Evolutionary conservation across 208 protist genomes (phyloP), one percentile per base, ranked within the genome.

Genomic region (Trypanosoma boissoni): DNA sequence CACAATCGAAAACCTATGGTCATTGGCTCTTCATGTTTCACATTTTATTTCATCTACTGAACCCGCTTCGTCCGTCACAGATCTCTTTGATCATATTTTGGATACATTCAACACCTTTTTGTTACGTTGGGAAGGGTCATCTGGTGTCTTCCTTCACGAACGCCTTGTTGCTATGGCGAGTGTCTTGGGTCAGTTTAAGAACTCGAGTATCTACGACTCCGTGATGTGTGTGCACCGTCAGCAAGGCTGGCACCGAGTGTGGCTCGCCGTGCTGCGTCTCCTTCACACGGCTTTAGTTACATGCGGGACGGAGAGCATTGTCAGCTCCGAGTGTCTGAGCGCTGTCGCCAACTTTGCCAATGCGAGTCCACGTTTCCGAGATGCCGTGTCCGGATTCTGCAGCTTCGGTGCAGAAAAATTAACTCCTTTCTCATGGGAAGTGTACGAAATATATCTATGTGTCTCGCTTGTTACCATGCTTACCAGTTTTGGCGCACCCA

Each of bases 211-310:
- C 14, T 83, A 72, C 55, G 78, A 88, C 29, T 21, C 50, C 18
- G 39, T 62, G 8, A 10, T 39, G 16, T 66, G 79, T 23, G 26
- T 53, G 2, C 70, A 85, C 50, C 43, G 39, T 20, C 73, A 64
- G 16, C 74, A 82, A 24, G 42, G 64, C 5, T 91, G 76, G 83
- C 80, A 81, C 49, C 48, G 56, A 2, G 77, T 68, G 62, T 91
- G 83, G 83, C 14, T 77, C 16, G 72, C 76, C 2, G 24, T 83
- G 27, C 69, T 91, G 62, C 70, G 71, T 50, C 34, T 73, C 36
- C 50, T 87, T 24, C 69, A 68, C 7, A 50, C 51, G 3, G 31
- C 63, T 18, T 41, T 78, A 21, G 32, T 69, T 10, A 57, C 34
- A 48, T 20, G 36, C 20, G 52, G 48, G 4, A 62, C 41, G n/a